Base-by-base conservation (phyloP, 805 yeast genomes). In the Torulaspora microellipsoides region DNA sequence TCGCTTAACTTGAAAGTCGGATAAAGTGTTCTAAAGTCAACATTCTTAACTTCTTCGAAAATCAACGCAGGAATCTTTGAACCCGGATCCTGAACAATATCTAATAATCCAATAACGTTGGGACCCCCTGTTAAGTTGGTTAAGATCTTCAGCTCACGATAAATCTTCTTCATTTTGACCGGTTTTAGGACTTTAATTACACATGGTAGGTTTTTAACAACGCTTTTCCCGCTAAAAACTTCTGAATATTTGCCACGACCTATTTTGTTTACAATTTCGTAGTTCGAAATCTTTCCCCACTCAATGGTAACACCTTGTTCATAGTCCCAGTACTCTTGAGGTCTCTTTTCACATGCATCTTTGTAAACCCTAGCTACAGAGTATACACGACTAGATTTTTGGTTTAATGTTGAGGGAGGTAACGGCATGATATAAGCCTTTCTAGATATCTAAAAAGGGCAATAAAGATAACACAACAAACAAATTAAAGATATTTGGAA, bases 221-320 rank as follows among this genome's bases (percentile, higher is more conserved):
- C 70, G 54, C 85, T 80, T 31, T 85, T 74, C 6, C 96, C 97
- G 52, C 87, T 79, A 58, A 90, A 90, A 37, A 90, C 97, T 68
- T 90, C 97, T 12, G 95, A 85, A 63, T 90, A 90, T 67, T 88
- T 88, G 38, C 97, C 97, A 45, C 96, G 76, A 9, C 97, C 97
- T 39, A 90, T 76, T 63, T 88, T 89, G 49, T 80, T 78, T 31
- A 84, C 73, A 36, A 89, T 81, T 67, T 90, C 97, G 64, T 89
- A 89, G 59, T 83, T 81, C n/a, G 80, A 77, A 52, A 85, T 95
- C 34, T 78, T 71, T 30, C 93, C 89, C 96, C 96, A 89, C 52
- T 78, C 78, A 49, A 90, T 81, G 31, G 77, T 75, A 39, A 83
- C 77, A 36, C 66, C 64, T 45, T 68, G 69, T 43, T 71, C 95